Percentiles rank a stretch among this genome's conserved stretches.
Evolutionary conservation across 164 flowering plant species (phyloP).

Genomic region (Kalanchoe fedtschenkoi): DNA sequence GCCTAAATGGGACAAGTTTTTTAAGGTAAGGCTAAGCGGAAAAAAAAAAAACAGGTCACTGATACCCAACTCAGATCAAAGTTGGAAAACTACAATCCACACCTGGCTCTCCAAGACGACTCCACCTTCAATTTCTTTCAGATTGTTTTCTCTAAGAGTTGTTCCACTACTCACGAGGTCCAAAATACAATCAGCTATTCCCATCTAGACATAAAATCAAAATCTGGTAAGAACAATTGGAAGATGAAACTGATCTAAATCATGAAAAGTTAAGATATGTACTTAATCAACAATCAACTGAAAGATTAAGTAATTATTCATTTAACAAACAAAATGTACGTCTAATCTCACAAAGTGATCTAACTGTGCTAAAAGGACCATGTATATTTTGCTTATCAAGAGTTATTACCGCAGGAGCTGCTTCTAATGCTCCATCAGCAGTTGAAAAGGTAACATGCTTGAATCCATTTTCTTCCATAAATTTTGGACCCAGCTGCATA

Average conservation of each 20-base stretch:
- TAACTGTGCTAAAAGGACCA: background rate
- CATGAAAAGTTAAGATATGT: background rate
- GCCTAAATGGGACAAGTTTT: constrained; percentile 39
- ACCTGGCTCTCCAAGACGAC: constrained; percentile 91
- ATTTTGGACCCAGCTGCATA: constrained; percentile 75
- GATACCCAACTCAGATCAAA: background rate
- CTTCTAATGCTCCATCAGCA: constrained; percentile 98
- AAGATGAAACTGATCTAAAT: background rate
- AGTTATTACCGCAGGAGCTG: constrained; percentile 85
- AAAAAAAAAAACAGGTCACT: background rate
- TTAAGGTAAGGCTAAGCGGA: constrained; percentile 2
- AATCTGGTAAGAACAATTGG: background rate
- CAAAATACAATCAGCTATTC: constrained; percentile 92
- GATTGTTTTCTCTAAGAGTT: constrained; percentile 75
- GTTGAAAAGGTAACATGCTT: constrained; percentile 76
- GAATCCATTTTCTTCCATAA: constrained; percentile 73
- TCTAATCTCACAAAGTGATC: background rate
- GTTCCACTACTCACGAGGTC: constrained; percentile 99
- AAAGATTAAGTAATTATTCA: background rate
- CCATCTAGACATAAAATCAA: constrained; percentile 49
- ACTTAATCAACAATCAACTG: background rate
- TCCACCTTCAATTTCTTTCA: constrained; percentile 97
- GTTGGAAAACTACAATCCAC: background rate
- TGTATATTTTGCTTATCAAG: background rate
- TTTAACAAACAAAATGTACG: background rate